Evolutionary conservation across 176 grass and related monocot species (phyloP).

Genomic region (Dactylis glomerata): DNA sequence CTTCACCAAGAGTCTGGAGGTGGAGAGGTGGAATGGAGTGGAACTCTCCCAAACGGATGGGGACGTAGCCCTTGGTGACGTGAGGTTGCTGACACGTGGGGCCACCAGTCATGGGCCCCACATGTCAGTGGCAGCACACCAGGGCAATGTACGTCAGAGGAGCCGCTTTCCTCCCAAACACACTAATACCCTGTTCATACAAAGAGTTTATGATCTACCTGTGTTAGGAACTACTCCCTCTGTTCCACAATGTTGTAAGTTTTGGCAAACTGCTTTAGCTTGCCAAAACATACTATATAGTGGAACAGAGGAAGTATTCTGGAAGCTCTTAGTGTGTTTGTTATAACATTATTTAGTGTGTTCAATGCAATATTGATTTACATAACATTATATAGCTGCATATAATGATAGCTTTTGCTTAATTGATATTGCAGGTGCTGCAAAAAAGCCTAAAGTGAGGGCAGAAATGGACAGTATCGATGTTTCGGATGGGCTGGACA

Average conservation of each 20-base stretch:
- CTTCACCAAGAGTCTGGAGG: background rate
- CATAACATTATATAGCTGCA: background rate
- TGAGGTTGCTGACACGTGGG: too few relatives aligned
- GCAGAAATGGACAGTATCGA: constrained; percentile 64
- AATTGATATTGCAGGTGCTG: constrained; percentile 43
- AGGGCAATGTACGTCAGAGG: too few relatives aligned
- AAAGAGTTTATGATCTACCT: background rate
- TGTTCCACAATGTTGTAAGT: too few relatives aligned
- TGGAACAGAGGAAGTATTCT: background rate
- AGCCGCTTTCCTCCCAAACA: too few relatives aligned
- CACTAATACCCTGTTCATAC: background rate
- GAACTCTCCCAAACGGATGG: background rate
- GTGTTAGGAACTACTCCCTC: background rate
- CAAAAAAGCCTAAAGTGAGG: constrained; percentile 59
- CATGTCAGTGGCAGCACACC: too few relatives aligned
- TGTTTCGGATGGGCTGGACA: constrained; percentile 74
- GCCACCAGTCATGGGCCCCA: too few relatives aligned
- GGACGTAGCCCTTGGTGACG: too few relatives aligned
- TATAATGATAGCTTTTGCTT: constrained; percentile 18
- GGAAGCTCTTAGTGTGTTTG: background rate
- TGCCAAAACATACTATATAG: too few relatives aligned
- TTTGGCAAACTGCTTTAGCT: too few relatives aligned
- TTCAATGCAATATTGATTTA: background rate
- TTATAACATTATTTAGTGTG: background rate
- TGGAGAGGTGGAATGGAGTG: background rate